Evolutionary conservation across 352 stramenopile genomes (phyloP), one percentile per base, ranked within the genome.

Genomic region (Phytopythium vexans): DNA sequence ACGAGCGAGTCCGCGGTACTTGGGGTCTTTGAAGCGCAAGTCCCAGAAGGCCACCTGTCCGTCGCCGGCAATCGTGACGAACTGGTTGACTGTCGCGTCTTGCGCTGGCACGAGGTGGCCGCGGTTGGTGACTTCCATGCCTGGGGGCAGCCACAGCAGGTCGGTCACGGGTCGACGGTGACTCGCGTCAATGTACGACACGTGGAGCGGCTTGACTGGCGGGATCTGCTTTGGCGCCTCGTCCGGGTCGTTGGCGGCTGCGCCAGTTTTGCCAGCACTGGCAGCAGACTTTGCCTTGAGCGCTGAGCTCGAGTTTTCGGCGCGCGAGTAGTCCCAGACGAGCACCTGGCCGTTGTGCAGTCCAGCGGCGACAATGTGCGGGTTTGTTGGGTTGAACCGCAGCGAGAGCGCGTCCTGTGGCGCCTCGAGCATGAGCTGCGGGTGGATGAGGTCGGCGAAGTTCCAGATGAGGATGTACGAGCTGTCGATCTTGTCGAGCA

Each of bases 391-490:
- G 67, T 97, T 97, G 62, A 97, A 97, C 3, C 83, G 72, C 64
- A 98, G 84, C 37, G 80, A 72, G 36, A 92, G 69, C 8, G 96
- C 85, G 50, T 98, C 92, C 45, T 97, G 88, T 5, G 90, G 90
- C 1, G 86, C 78, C 63, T 97, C 82, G 14, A 98, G 86, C 72
- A 97, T 95, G 49, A 97, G 64, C 64, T 97, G 83, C 11, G 92
- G 93, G 52, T 96, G 87, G 42, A 98, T 97, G n/a, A 97, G 72
- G 54, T 98, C 88, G 5, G 85, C 74, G 58, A 98, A 98, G 57
- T 97, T 96, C 93, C 92, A 98, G 39, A 98, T 75, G 33, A 98
- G 62, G 36, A 98, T 86, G 65, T 89, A 97, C 8, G 90, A 94
- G 40, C 75, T 92, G 53, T 96, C 76, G 12, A 85, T 76, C 42